phyloP scores from a whole-genome alignment of 371 early-diverging fungal genomes.

The Mycotypha africana region DNA sequence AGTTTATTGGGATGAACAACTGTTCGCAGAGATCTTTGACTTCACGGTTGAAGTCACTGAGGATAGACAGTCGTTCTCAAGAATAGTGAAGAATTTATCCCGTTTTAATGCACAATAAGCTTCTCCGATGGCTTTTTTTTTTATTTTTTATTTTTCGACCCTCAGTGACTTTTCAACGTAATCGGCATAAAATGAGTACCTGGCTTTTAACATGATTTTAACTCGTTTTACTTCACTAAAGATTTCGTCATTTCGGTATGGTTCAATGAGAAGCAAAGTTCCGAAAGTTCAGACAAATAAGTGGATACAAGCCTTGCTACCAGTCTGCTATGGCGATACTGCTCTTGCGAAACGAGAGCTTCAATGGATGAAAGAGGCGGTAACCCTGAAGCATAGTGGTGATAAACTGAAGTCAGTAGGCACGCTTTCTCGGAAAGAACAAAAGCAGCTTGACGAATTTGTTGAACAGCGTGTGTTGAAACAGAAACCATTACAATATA shows the following conservation, averaged over 20 bases:
- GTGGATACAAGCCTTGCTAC: conserved; percentile 20
- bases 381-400: conserved; percentile 5
- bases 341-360: conserved; percentile 25
- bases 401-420: background rate
- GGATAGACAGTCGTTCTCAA: too few species aligned
- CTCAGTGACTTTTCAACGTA: too few species aligned
- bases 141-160: too few species aligned
- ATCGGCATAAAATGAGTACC: conserved; percentile 5
- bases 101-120: conserved; percentile 48
- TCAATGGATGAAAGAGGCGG: conserved; percentile 34
- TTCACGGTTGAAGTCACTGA: too few species aligned
- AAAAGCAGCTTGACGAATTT: conserved; percentile 20
- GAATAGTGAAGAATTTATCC: too few species aligned
- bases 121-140: too few species aligned
- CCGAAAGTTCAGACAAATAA: conserved; percentile 2
- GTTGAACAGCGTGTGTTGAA: conserved; percentile 46
- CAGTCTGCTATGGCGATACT: conserved; percentile 26
- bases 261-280: too few species aligned
- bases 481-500: conserved; percentile 84
- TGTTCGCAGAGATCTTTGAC: too few species aligned
- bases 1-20: too few species aligned
- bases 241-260: too few species aligned
- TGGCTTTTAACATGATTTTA: background rate
- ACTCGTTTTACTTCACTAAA: too few species aligned
- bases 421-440: conserved; percentile 9